phyloP scores from a whole-genome alignment of 1,284 basidiomycete species.

The Puccinia sorghi region DNA sequence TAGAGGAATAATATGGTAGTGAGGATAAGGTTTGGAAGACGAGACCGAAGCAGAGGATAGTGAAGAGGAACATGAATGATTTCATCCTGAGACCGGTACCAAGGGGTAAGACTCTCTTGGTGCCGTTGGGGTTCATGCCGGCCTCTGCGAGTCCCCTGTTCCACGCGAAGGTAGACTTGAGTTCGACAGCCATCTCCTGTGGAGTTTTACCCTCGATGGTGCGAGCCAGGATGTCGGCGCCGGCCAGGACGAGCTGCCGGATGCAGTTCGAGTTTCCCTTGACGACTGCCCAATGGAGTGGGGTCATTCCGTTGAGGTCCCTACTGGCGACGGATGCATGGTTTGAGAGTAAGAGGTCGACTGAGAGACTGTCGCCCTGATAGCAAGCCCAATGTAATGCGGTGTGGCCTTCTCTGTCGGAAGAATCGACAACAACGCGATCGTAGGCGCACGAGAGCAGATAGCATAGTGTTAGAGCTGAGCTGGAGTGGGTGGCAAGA shows the following conservation, averaged over 20 bases:
- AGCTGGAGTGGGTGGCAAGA: slow-evolving; percentile 88
- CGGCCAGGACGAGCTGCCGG: slow-evolving; percentile 76
- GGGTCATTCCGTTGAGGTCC: slow-evolving; percentile 81
- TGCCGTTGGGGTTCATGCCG: slow-evolving; percentile 57
- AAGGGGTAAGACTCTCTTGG: slow-evolving; percentile 51
- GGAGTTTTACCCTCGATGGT: slow-evolving; percentile 85
- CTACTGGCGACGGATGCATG: slow-evolving; percentile 74
- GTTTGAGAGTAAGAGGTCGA: slow-evolving; percentile 84
- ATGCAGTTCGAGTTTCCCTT: slow-evolving; percentile 85
- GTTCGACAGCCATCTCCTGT: slow-evolving; percentile 88
- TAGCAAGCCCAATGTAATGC: slow-evolving; percentile 99
- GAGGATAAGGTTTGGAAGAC: slow-evolving; percentile 79
- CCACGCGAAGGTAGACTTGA: slow-evolving; percentile 86
- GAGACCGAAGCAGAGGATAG: slow-evolving; percentile 74
- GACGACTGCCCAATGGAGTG: slow-evolving; percentile 98
- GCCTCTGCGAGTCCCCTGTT: slow-evolving; percentile 83
- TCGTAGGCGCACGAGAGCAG: slow-evolving; percentile 63
- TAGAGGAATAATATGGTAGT: slow-evolving; percentile 84
- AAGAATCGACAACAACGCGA: slow-evolving; percentile 62
- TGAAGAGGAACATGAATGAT: slow-evolving; percentile 76
- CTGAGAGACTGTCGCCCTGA: slow-evolving; percentile 93
- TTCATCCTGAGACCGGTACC: slow-evolving; percentile 67
- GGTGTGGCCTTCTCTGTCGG: slow-evolving; percentile 89
- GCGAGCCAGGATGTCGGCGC: slow-evolving; percentile 76
- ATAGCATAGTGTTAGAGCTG: slow-evolving; percentile 90